These are phyloP conservation scores for Phialophora tarda DNA, from an alignment of 2,329 filamentous ascomycete species.

Conservation along the genomic window DNA sequence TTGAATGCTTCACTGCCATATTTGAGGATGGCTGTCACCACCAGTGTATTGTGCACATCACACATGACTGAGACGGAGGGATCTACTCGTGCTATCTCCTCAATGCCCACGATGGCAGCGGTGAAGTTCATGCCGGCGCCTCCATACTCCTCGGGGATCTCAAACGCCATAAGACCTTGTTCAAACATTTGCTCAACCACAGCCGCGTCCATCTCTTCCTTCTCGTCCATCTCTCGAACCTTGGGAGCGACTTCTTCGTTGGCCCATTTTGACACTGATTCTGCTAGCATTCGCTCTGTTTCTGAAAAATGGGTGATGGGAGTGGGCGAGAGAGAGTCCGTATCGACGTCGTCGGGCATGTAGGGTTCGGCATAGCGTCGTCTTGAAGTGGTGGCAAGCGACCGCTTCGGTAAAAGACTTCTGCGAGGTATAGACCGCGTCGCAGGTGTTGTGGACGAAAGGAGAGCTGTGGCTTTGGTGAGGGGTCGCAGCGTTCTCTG, in stretches of 20 bases:
- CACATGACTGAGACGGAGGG: constrained; percentile 93
- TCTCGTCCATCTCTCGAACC: constrained; percentile 96
- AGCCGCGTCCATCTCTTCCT: constrained; percentile 85
- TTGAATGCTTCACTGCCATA: constrained; percentile 78
- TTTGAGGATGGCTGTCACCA: constrained; percentile 90
- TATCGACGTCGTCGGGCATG: constrained; percentile 56
- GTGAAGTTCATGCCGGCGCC: constrained; percentile 99
- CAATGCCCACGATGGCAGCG: constrained; percentile 91
- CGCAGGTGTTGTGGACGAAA: constrained; percentile 16
- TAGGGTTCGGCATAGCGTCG: constrained; percentile 43
- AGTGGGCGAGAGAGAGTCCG: constrained; percentile 81
- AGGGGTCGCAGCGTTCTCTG: constrained; percentile 53
- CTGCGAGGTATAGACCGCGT: constrained; percentile 25
- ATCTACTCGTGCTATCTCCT: constrained; percentile 92
- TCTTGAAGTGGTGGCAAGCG: constrained; percentile 48
- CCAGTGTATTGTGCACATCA: constrained; percentile 97
- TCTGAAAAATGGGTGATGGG: constrained; percentile 94
- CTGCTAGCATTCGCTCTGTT: constrained; percentile 84
- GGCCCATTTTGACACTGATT: constrained; percentile 89
- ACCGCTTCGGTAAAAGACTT: constrained; percentile 44
- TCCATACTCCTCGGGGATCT: constrained; percentile 96
- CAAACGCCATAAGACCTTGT: constrained; percentile 94
- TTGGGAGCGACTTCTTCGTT: constrained; percentile 86
- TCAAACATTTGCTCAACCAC: constrained; percentile 95
- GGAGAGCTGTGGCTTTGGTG: constrained; percentile 29